These are phyloP conservation scores for Ettlia oleoabundans DNA, from an alignment of 139 green algal genomes.

Conservation along the genomic window DNA sequence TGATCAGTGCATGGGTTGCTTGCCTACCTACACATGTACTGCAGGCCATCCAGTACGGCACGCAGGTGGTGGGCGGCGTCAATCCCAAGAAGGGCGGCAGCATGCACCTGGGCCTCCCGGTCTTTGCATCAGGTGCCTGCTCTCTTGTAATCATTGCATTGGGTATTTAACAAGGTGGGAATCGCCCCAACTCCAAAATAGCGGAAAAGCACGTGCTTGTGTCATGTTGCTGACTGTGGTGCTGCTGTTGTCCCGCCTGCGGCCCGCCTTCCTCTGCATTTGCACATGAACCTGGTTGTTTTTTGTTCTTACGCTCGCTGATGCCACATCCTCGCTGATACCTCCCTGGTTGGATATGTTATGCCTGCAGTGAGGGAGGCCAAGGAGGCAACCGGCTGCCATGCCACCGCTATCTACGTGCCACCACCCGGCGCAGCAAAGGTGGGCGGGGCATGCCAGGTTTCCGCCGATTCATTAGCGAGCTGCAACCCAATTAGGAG, in stretches of 20 bases:
- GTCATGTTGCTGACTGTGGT: no score
- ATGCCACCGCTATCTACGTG: conserved; percentile 95
- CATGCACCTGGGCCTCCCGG: conserved; percentile 93
- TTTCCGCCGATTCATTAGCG: not conserved
- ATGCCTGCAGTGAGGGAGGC: no score
- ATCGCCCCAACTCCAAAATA: no score
- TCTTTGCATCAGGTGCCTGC: conserved; percentile 85
- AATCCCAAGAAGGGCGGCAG: conserved; percentile 96
- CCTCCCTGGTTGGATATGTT: no score
- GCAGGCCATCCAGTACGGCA: conserved; percentile 98
- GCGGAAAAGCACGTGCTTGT: no score
- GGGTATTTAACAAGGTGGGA: no score
- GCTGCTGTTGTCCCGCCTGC: no score
- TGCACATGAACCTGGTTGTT: no score
- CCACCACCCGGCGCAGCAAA: conserved; percentile 93
- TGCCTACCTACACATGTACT: not conserved
- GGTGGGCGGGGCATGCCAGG: not conserved
- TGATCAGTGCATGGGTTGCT: not conserved
- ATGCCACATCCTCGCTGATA: no score
- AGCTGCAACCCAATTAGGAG: not conserved
- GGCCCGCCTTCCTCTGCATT: no score
- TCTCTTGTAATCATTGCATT: no score
- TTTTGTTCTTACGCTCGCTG: no score
- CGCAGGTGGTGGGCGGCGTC: conserved; percentile 97
- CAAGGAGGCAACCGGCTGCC: conserved; percentile 79